Percentiles rank a stretch among this genome's conserved stretches.
phyloP scores from a whole-genome alignment of 139 green algal species.

The Nannochloris sp. region DNA sequence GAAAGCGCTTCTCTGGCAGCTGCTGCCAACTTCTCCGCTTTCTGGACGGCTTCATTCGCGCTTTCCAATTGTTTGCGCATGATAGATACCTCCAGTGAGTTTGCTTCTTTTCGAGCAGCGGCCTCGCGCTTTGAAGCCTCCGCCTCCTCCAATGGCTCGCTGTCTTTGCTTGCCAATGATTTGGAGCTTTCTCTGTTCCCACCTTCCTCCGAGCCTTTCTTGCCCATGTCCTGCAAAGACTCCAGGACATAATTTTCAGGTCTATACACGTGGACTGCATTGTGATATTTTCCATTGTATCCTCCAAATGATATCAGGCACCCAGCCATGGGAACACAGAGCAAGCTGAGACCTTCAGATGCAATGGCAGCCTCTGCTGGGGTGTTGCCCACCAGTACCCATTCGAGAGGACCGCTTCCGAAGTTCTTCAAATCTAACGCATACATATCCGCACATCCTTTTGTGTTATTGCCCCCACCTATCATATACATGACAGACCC shows the following conservation, averaged over 20 bases:
- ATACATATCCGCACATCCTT: constrained; percentile 78
- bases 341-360: constrained; percentile 35
- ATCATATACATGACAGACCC: constrained; percentile 70
- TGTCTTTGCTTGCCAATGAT: background rate
- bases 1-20: constrained; percentile 23
- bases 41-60: constrained; percentile 34
- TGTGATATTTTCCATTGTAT: constrained; percentile 64
- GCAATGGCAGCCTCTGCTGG: constrained; percentile 26
- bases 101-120: constrained; percentile 47
- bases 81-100: constrained; percentile 54
- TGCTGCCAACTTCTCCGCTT: constrained; percentile 16
- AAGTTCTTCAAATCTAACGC: constrained; percentile 57
- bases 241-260: constrained; percentile 25
- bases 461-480: constrained; percentile 83
- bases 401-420: constrained; percentile 4
- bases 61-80: constrained; percentile 60
- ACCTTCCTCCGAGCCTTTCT: background rate
- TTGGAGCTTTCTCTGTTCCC: background rate
- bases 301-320: constrained; percentile 60
- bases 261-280: constrained; percentile 37
- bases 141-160: constrained; percentile 8
- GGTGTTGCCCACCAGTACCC: constrained; percentile 29
- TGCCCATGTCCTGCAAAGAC: background rate
- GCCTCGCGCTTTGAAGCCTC: constrained; percentile 24
- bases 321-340: constrained; percentile 29